A percentile compares a stretch with the other conserved stretches of the same genome.
Conservation (phyloP, 2,329 filamentous ascomycete species). For the Chrysosporium keratinophilum region DNA sequence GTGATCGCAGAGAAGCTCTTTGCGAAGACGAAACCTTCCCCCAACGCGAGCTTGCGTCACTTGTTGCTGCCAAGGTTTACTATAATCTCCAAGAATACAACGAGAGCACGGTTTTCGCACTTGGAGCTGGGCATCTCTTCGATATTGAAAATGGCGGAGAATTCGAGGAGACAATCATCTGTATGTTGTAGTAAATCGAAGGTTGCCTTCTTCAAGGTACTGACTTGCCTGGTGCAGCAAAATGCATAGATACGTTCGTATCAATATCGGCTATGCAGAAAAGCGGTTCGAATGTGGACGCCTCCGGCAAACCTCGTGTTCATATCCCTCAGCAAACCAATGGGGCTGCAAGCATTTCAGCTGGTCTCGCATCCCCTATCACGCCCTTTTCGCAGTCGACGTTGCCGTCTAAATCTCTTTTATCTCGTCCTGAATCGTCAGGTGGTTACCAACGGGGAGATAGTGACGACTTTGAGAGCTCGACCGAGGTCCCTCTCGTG, state of each 20-base stretch:
- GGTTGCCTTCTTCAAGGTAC: neutral
- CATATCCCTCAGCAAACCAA: conserved; percentile 58
- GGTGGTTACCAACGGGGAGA: conserved; percentile 47
- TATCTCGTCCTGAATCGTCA: conserved; percentile 67
- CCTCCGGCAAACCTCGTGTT: conserved; percentile 51
- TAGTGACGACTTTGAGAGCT: conserved; percentile 43
- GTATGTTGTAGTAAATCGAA: conserved; percentile 31
- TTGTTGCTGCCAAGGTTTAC: conserved; percentile 95
- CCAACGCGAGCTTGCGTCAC: conserved; percentile 82
- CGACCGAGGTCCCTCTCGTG: conserved; percentile 51
- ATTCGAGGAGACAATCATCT: conserved; percentile 98
- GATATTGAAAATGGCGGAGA: conserved; percentile 83
- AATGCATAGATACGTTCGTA: conserved; percentile 97
- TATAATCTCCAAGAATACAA: conserved; percentile 98
- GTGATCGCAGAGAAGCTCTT: conserved; percentile 69
- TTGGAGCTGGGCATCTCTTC: conserved; percentile 90
- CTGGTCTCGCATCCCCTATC: conserved; percentile 68
- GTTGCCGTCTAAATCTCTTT: conserved; percentile 82
- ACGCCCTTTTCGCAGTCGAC: conserved; percentile 93
- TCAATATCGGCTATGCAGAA: conserved; percentile 57
- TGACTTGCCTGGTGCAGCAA: conserved; percentile 43
- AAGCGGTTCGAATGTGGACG: conserved; percentile 41
- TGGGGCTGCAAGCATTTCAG: conserved; percentile 56
- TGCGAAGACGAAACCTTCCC: conserved; percentile 95
- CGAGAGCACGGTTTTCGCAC: conserved; percentile 96